These are phyloP conservation scores for Fomitopsis pulvina DNA, from an alignment of 768 basidiomycete species.

Conservation along the genomic window DNA sequence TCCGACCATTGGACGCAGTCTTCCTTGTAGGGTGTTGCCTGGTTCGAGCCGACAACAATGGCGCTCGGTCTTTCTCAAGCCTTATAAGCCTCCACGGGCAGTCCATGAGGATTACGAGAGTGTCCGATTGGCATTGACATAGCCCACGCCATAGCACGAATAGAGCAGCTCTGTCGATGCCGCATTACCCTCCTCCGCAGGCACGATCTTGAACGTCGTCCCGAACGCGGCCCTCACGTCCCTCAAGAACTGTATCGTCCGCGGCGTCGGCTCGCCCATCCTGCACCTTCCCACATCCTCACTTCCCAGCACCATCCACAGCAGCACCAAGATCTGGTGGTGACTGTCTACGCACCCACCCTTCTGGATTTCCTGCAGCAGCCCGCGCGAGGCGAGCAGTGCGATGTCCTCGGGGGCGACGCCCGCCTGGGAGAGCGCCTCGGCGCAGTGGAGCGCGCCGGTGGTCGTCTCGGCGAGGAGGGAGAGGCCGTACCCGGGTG, in stretches of 20 bases:
- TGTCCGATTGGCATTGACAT: conserved; percentile 80
- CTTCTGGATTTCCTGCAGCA: conserved; percentile 70
- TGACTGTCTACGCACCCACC: conserved; percentile 91
- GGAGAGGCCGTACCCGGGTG: conserved; percentile 91
- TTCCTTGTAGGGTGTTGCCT: too few relatives aligned
- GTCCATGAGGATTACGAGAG: conserved; percentile 47
- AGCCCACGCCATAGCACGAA: conserved; percentile 90
- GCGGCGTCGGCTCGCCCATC: conserved; percentile 76
- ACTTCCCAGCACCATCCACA: conserved; percentile 94
- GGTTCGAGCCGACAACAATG: too few relatives aligned
- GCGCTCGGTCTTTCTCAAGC: too few relatives aligned
- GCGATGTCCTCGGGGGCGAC: conserved; percentile 92
- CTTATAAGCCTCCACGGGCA: too few relatives aligned
- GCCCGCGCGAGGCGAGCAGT: conserved; percentile 66
- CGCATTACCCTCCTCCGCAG: conserved; percentile 46
- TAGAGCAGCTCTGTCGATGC: conserved; percentile 61
- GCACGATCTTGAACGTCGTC: conserved; percentile 85
- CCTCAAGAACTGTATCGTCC: conserved; percentile 87
- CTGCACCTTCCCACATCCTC: conserved; percentile 91
- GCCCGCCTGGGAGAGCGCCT: conserved; percentile 77
- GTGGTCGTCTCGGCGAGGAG: conserved; percentile 92
- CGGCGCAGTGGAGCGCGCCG: conserved; percentile 78
- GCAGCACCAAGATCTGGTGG: conserved; percentile 79
- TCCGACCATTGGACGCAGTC: too few relatives aligned
- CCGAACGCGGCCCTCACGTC: conserved; percentile 82